Base-by-base conservation (phyloP, 345 rosid species). In the Syzygium jambos region DNA sequence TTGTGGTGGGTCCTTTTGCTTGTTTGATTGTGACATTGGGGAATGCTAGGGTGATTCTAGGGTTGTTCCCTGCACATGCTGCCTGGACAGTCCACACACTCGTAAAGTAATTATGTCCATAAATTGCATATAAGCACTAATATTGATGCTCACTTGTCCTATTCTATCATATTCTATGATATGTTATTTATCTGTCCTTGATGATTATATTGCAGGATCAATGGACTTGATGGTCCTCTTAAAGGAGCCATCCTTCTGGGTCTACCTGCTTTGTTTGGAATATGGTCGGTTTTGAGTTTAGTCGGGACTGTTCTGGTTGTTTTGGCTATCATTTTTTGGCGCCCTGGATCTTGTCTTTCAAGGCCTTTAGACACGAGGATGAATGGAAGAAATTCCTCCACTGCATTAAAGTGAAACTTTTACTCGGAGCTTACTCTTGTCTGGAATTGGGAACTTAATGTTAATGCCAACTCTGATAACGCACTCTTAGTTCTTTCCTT, bases 271-370 rank as follows among this genome's bases (percentile, higher is more conserved):
- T 89, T 97, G 61, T 93, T 95, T 91, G 95, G 92, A 51, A 86
- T 97, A 49, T 96, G 96, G 96, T 89, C 96, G 91, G 93, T 90
- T 89, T 90, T 97, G 85, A 96, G 98, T 92, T 91, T 96, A 88
- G 89, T 94, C 85, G 91, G 93, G 53, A 97, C 92, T 88, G 90
- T 90, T 87, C 92, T 95, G 87, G 92, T 93, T 84, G 96, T 97
- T 78, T 97, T 80, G 96, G 96, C n/a, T 95, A 95, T 90, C 98
- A 98, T 4, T 96, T 94, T 90, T 93, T 97, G 90, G 90, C 96
- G 78, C 98, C 98, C 65, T 95, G 98, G 98, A 89, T 96, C 88
- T 93, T 95, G 80, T 90, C 98, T 91, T 96, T 97, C 87, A 95
- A 96, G 89, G 99, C 99, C 87, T 97, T 95, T 78, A 92, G 98